Percentiles rank a stretch among this genome's conserved stretches.
Conservation (phyloP, 331 rosid species). For the Rosa hybrid region DNA sequence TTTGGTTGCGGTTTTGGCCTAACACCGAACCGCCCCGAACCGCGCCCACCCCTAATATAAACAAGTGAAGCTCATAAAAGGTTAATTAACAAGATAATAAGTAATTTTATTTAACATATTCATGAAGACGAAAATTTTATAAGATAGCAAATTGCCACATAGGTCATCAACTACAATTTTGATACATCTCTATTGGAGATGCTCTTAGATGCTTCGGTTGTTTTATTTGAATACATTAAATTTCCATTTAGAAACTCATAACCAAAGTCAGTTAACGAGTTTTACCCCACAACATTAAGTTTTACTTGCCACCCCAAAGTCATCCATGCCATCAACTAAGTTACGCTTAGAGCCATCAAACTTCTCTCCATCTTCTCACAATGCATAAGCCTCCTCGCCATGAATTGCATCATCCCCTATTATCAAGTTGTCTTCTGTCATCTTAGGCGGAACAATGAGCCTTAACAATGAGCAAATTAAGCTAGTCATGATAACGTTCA, state of each 20-base stretch:
- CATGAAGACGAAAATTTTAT: no score
- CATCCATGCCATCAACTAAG: neutral
- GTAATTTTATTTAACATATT: no score
- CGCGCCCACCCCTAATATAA: no score
- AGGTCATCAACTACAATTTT: no score
- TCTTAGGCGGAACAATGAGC: neutral
- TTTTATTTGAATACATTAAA: neutral
- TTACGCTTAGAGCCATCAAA: neutral
- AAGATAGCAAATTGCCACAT: no score
- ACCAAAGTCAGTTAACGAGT: neutral
- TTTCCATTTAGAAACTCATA: neutral
- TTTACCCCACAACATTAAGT: neutral
- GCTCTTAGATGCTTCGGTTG: neutral
- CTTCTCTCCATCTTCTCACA: neutral
- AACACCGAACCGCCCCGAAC: no score
- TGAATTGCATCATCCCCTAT: neutral
- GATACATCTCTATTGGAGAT: neutral
- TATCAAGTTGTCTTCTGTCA: constrained; percentile 3
- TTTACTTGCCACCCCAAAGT: neutral
- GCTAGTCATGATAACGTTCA: neutral
- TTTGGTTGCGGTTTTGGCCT: no score
- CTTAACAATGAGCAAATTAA: neutral
- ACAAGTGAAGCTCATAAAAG: neutral
- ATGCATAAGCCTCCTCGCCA: neutral
- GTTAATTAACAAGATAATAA: no score